These are phyloP conservation scores for Eucalyptus coolabah DNA, from an alignment of 345 rosid species.

Conservation along the genomic window DNA sequence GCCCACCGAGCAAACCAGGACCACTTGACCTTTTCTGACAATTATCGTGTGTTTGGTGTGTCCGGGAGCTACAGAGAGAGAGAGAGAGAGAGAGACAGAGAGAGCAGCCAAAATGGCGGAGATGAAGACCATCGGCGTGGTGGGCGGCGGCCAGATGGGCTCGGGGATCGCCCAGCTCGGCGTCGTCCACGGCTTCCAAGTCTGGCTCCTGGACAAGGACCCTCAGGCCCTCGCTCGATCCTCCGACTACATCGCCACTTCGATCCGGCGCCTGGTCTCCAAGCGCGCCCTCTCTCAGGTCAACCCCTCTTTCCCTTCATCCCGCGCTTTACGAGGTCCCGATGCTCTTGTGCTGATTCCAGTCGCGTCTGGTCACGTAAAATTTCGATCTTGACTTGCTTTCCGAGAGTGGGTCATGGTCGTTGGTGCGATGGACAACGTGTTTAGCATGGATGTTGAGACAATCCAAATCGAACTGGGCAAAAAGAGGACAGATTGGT, in stretches of 20 bases:
- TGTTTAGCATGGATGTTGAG: not conserved
- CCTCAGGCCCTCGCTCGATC: conserved; percentile 57
- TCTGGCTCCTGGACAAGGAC: conserved; percentile 54
- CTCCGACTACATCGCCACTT: conserved; percentile 31
- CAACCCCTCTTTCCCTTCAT: not conserved
- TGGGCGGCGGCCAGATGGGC: conserved; percentile 95
- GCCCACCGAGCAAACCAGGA: not conserved
- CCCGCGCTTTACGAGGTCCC: not conserved
- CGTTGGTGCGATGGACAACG: not conserved
- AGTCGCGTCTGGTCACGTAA: not conserved
- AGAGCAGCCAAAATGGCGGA: conserved; percentile 8
- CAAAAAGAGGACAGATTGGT: no score
- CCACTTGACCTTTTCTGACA: not conserved
- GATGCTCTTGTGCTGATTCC: not conserved
- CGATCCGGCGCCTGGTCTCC: conserved; percentile 57
- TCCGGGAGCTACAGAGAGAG: not conserved
- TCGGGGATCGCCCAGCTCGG: conserved; percentile 93
- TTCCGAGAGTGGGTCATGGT: not conserved
- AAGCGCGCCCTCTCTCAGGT: conserved; percentile 56
- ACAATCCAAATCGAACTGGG: no score
- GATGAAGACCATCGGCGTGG: conserved; percentile 49
- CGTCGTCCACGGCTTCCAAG: conserved; percentile 50
- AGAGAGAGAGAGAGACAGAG: not conserved
- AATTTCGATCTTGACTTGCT: not conserved
- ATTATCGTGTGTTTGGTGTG: not conserved